Conservation (phyloP, 2,329 filamentous ascomycete species). For the Huntiella omanensis region DNA sequence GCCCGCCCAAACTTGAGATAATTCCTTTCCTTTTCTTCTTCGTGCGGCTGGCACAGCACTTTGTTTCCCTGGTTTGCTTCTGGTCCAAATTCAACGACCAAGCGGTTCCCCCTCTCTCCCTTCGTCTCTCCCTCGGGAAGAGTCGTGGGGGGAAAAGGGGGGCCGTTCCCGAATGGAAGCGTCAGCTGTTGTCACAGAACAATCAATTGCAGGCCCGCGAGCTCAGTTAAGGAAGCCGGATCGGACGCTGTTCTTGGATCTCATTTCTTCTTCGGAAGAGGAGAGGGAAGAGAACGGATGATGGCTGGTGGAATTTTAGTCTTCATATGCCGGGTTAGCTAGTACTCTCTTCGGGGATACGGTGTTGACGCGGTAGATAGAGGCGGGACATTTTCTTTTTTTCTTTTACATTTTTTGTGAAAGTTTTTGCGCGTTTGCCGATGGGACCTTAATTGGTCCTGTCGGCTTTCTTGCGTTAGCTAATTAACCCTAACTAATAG, state of each 20-base stretch:
- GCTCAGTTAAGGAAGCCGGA: slow-evolving; percentile 6
- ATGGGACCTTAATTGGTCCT: no score
- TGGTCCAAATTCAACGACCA: slow-evolving; percentile 7
- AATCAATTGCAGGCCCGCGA: slow-evolving; percentile 13
- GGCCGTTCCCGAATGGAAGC: slow-evolving; percentile 9
- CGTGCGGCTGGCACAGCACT: slow-evolving; percentile 12
- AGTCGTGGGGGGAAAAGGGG: not conserved
- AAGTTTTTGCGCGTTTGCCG: no score
- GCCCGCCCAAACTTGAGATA: not conserved
- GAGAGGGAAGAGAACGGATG: not conserved
- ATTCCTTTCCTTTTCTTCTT: slow-evolving; percentile 9
- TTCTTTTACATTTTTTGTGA: not conserved
- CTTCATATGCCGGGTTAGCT: slow-evolving; percentile 9
- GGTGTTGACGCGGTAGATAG: slow-evolving; percentile 11
- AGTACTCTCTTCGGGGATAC: not conserved
- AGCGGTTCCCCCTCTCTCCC: not conserved
- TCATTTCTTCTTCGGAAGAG: not conserved
- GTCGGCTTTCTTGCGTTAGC: no score
- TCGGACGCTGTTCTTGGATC: not conserved
- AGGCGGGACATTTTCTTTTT: slow-evolving; percentile 11
- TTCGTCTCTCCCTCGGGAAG: not conserved
- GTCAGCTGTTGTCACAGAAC: slow-evolving; percentile 12
- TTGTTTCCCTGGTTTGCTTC: slow-evolving; percentile 12
- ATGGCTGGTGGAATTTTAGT: slow-evolving; percentile 4
- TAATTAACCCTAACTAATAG: no score